Evolutionary conservation across 768 basidiomycete genomes (phyloP).

Genomic region (Kwoniella dejecticola): DNA sequence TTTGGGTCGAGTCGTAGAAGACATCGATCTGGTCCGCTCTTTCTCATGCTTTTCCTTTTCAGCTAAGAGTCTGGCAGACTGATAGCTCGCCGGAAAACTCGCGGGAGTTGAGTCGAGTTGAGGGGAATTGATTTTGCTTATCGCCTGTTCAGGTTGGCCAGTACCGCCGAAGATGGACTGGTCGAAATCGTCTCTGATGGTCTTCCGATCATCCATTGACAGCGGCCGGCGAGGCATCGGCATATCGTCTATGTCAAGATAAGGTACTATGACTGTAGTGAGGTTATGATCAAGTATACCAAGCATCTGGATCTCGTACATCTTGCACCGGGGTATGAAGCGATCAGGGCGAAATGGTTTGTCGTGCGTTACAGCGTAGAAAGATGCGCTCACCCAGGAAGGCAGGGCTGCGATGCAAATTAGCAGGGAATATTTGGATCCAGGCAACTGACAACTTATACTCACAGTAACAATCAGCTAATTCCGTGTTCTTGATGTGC

Average conservation of each 20-base stretch:
- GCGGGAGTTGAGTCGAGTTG: conserved; percentile 15
- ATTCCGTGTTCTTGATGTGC: conserved; percentile 32
- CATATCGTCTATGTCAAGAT: conserved; percentile 43
- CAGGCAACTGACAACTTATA: too few relatives aligned
- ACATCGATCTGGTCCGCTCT: conserved; percentile 7
- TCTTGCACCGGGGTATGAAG: conserved; percentile 90
- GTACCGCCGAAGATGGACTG: conserved; percentile 35
- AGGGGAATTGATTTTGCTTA: conserved; percentile 7
- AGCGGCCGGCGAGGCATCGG: conserved; percentile 18
- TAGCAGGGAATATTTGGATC: too few relatives aligned
- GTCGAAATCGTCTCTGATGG: conserved; percentile 42
- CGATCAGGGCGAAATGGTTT: conserved; percentile 61
- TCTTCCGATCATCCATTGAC: conserved; percentile 33
- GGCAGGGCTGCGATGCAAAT: conserved; percentile 57
- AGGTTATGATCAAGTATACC: conserved; percentile 90
- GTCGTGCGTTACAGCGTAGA: conserved; percentile 57
- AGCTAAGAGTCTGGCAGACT: conserved; percentile 43
- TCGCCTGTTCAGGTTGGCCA: background rate
- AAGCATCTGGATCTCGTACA: conserved; percentile 95
- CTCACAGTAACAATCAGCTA: conserved; percentile 52
- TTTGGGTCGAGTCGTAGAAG: conserved; percentile 15
- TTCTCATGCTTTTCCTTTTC: conserved; percentile 20
- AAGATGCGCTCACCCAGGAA: conserved; percentile 56
- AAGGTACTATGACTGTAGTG: conserved; percentile 81
- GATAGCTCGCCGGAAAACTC: conserved; percentile 38